phyloP scores from a whole-genome alignment of 257 asterid species.

The Solanum sejunctum region DNA sequence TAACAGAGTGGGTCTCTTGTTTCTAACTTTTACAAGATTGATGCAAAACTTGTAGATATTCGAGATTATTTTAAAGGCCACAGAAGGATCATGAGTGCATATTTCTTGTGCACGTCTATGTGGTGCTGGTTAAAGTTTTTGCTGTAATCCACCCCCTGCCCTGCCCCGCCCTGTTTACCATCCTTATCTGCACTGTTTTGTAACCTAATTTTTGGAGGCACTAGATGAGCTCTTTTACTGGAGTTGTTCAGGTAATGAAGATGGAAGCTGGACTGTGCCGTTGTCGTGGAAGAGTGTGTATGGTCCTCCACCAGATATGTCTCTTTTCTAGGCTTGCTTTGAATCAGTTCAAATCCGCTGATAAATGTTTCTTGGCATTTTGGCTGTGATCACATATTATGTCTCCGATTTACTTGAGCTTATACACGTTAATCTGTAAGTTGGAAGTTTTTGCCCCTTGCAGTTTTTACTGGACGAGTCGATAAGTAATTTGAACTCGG shows the following conservation, averaged over 20 bases:
- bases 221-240: neutral
- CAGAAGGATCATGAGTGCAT: neutral
- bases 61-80: neutral
- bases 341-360: neutral
- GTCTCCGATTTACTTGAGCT: neutral
- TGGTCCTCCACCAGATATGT: conserved; percentile 81
- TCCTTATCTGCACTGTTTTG: neutral
- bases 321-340: conserved; percentile 38
- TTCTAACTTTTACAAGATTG: neutral
- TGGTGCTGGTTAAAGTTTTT: neutral
- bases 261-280: conserved; percentile 58
- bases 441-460: neutral
- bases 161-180: neutral
- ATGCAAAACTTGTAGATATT: neutral
- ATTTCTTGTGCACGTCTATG: too few species aligned
- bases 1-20: neutral
- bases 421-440: neutral
- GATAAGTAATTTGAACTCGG: neutral
- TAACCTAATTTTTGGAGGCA: neutral
- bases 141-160: neutral
- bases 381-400: neutral
- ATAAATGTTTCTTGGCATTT: neutral
- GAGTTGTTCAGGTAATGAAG: conserved; percentile 36
- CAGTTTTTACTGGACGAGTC: neutral
- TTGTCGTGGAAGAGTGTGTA: conserved; percentile 88